Conservation (phyloP, 768 basidiomycete species). For the Pilatotrama ljubarskyi region DNA sequence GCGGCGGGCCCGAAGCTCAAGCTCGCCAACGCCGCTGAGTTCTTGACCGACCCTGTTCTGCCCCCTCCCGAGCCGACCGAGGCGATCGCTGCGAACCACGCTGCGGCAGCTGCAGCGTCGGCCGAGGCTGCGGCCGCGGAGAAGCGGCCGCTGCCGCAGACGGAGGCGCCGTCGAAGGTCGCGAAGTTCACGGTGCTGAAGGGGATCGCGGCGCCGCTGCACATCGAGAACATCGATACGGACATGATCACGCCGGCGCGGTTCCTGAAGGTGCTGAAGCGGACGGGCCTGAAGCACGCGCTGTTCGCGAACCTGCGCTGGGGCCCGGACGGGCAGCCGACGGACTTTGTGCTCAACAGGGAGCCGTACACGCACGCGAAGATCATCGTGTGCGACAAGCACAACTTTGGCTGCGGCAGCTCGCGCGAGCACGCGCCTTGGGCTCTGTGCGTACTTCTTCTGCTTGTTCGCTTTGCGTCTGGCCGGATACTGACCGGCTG, state of each 20-base stretch:
- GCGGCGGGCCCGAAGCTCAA: slow-evolving; percentile 56
- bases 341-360: slow-evolving; percentile 64
- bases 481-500: background rate
- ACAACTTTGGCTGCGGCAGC: slow-evolving; percentile 65
- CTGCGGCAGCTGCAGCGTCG: background rate
- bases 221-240: slow-evolving; percentile 60
- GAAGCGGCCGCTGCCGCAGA: slow-evolving; percentile 27
- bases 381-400: slow-evolving; percentile 58
- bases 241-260: slow-evolving; percentile 70
- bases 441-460: slow-evolving; percentile 41
- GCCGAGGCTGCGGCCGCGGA: slow-evolving; percentile 25
- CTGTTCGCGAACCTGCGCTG: slow-evolving; percentile 56
- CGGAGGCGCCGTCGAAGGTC: slow-evolving; percentile 33
- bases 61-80: slow-evolving; percentile 39
- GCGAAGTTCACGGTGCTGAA: slow-evolving; percentile 49
- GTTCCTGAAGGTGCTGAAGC: slow-evolving; percentile 66
- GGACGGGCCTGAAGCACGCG: slow-evolving; percentile 60
- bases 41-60: slow-evolving; percentile 64
- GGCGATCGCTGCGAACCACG: slow-evolving; percentile 1
- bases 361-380: slow-evolving; percentile 52
- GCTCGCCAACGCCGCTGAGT: slow-evolving; percentile 68
- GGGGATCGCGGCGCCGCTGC: slow-evolving; percentile 55
- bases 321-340: slow-evolving; percentile 48
- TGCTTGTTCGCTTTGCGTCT: background rate
- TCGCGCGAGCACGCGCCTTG: slow-evolving; percentile 66